phyloP scores from a whole-genome alignment of 177 flowering plant species.

The Vitis hybrid region DNA sequence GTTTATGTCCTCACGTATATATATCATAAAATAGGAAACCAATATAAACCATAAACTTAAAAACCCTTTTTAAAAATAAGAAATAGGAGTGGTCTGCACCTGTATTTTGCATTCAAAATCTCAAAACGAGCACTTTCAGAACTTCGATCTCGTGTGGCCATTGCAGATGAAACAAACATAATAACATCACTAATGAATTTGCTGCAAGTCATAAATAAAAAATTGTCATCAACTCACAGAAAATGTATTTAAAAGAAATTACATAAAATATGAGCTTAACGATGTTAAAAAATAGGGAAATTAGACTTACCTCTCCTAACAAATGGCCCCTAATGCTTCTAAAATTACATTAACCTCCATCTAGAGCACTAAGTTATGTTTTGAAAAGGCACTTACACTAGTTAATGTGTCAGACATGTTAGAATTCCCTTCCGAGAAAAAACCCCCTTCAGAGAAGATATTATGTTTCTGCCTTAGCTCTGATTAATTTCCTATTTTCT shows the following conservation, averaged over 20 bases:
- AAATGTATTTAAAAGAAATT: not conserved
- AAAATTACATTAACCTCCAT: no score
- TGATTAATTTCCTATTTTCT: no score
- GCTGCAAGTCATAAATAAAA: conserved; percentile 49
- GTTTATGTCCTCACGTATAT: not conserved
- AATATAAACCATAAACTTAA: not conserved
- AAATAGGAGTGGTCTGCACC: conserved; percentile 35
- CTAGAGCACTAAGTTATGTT: no score
- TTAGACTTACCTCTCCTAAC: no score
- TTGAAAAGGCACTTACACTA: no score
- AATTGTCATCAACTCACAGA: conserved; percentile 1
- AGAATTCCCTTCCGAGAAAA: no score
- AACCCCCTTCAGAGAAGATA: no score
- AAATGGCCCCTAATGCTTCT: no score
- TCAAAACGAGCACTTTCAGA: conserved; percentile 92
- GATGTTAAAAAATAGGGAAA: no score
- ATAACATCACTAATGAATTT: conserved; percentile 79
- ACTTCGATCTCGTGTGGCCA: conserved; percentile 69
- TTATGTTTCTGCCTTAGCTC: no score
- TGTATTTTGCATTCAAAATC: conserved; percentile 65
- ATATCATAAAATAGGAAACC: not conserved
- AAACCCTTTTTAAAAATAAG: not conserved
- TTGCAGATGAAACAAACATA: conserved; percentile 80
- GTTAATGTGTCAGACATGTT: no score
- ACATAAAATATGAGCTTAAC: not conserved